A percentile compares a stretch with the other conserved stretches of the same genome.
phyloP scores from a whole-genome alignment of 2,329 filamentous ascomycete genomes.

The Colletotrichum sp. region DNA sequence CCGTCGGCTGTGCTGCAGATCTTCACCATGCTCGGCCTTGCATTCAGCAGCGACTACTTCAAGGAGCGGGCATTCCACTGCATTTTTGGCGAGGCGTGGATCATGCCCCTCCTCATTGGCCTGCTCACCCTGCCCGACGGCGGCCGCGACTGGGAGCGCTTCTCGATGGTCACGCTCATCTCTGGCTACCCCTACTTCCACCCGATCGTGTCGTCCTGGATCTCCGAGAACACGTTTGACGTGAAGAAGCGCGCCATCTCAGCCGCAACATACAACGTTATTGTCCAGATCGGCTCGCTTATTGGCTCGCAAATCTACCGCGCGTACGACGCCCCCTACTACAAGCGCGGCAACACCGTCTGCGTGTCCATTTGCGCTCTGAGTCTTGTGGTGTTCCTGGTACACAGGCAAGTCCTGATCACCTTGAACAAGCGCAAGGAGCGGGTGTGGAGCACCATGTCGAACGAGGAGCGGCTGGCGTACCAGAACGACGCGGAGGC shows the following conservation, averaged over 20 bases:
- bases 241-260: conserved; percentile 55
- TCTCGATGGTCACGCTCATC: conserved; percentile 55
- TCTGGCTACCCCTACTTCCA: conserved; percentile 64
- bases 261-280: conserved; percentile 58
- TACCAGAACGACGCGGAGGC: conserved; percentile 42
- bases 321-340: conserved; percentile 57
- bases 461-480: conserved; percentile 40
- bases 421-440: conserved; percentile 41
- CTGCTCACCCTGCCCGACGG: conserved; percentile 44
- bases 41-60: conserved; percentile 53
- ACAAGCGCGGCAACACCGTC: conserved; percentile 62
- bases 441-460: conserved; percentile 42
- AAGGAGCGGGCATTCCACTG: conserved; percentile 54
- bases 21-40: conserved; percentile 53
- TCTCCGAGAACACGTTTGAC: conserved; percentile 53
- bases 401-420: conserved; percentile 47
- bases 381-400: conserved; percentile 53
- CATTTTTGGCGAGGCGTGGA: conserved; percentile 56
- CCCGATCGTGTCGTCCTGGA: conserved; percentile 56
- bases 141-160: conserved; percentile 57
- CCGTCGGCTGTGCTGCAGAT: conserved; percentile 58
- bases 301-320: conserved; percentile 55
- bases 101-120: conserved; percentile 58
- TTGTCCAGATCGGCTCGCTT: conserved; percentile 47
- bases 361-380: conserved; percentile 57